phyloP scores from a whole-genome alignment of 345 rosid genomes.

The Rhodomyrtus tomentosa region DNA sequence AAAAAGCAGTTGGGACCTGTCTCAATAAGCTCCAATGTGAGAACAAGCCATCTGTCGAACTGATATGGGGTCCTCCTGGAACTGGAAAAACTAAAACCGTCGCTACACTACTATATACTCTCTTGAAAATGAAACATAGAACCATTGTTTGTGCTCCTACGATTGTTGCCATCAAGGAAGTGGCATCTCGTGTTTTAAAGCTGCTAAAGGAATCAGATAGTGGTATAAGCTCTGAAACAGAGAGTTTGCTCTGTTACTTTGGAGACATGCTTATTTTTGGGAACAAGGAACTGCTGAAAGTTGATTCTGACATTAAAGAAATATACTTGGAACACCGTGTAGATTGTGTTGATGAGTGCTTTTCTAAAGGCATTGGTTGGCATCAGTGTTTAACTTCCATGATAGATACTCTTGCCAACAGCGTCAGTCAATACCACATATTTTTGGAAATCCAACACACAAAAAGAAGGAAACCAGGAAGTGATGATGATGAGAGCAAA shows the following conservation, averaged over 20 bases:
- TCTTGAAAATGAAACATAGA: conserved; percentile 22
- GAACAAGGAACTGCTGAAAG: conserved; percentile 21
- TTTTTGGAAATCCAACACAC: conserved; percentile 11
- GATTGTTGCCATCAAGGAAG: conserved; percentile 33
- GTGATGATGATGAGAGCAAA: background rate
- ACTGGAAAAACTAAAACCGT: conserved; percentile 44
- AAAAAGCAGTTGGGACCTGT: conserved; percentile 8
- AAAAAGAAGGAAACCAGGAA: background rate
- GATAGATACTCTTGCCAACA: conserved; percentile 16
- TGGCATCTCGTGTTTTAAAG: conserved; percentile 33
- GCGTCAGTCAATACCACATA: conserved; percentile 7
- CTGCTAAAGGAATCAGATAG: conserved; percentile 14
- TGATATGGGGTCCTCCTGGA: conserved; percentile 51
- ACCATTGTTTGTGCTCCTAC: conserved; percentile 38
- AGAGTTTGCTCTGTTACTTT: conserved; percentile 1
- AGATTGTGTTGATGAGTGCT: conserved; percentile 12
- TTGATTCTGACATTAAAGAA: conserved; percentile 12
- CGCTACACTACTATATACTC: conserved; percentile 12
- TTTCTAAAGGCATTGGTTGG: conserved; percentile 14
- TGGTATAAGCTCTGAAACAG: background rate
- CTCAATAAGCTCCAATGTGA: conserved; percentile 3
- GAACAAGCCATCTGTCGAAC: no score
- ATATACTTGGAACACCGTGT: conserved; percentile 34
- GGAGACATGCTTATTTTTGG: conserved; percentile 34
- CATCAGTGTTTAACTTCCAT: conserved; percentile 3